phyloP scores from a whole-genome alignment of 148 eudicot species.

The Rheum nobile region DNA sequence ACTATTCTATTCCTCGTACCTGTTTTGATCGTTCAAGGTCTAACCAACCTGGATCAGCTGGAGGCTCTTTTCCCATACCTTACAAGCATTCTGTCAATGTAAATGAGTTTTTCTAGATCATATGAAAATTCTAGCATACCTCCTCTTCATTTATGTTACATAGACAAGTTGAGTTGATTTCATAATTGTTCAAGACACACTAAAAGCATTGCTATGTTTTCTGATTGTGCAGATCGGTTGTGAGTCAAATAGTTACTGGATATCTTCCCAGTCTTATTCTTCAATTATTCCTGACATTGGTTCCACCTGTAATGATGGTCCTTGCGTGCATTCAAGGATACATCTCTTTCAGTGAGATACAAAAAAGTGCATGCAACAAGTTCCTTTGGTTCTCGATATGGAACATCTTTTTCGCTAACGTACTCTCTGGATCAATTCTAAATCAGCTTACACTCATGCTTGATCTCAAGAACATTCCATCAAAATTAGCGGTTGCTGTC shows the following conservation, averaged over 20 bases:
- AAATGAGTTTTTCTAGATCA: conserved; percentile 19
- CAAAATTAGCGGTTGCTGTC: conserved; percentile 55
- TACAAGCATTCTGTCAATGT: conserved; percentile 44
- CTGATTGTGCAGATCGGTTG: conserved; percentile 38
- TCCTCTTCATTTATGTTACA: background rate
- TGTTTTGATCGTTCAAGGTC: conserved; percentile 80
- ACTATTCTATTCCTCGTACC: conserved; percentile 64
- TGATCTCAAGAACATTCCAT: conserved; percentile 61
- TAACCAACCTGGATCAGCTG: conserved; percentile 65
- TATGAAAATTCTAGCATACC: background rate
- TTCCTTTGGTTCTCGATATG: conserved; percentile 67
- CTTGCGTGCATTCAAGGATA: conserved; percentile 73
- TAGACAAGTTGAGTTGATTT: background rate
- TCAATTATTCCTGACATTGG: conserved; percentile 38
- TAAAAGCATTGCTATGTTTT: background rate
- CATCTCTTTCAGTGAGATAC: conserved; percentile 60
- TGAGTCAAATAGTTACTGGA: conserved; percentile 70
- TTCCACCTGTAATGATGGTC: conserved; percentile 66
- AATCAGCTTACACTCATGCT: conserved; percentile 38
- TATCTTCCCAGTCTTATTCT: conserved; percentile 90
- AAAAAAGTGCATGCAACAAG: conserved; percentile 71
- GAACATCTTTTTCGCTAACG: conserved; percentile 81
- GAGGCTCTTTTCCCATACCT: conserved; percentile 69
- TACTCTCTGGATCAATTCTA: conserved; percentile 65
- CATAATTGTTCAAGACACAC: background rate